Percentiles rank a stretch among this genome's conserved stretches.
phyloP scores from a whole-genome alignment of 441 rosid genomes.

The Eutrema salsugineum region DNA sequence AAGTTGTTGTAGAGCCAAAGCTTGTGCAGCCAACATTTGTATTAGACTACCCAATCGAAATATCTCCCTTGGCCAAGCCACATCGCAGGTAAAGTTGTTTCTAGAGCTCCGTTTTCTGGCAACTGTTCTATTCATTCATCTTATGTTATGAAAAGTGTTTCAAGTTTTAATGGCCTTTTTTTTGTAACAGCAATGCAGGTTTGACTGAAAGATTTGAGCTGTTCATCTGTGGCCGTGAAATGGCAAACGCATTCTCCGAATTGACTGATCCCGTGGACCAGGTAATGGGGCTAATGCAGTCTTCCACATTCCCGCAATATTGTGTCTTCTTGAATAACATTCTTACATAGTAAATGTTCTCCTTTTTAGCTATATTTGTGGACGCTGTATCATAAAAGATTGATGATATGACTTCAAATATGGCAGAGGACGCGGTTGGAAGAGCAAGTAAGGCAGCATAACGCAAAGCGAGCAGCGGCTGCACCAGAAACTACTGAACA shows the following conservation, averaged over 20 bases:
- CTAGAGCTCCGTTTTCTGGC: background rate
- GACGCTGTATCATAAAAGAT: background rate
- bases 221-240: constrained; percentile 91
- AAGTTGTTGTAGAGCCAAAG: constrained; percentile 82
- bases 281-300: constrained; percentile 34
- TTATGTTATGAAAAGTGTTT: background rate
- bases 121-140: constrained; percentile 1
- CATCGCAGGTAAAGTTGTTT: constrained; percentile 60
- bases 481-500: constrained; percentile 31
- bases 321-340: background rate
- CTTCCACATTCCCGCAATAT: background rate
- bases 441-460: constrained; percentile 93
- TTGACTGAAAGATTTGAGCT: constrained; percentile 97
- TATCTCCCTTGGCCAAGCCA: constrained; percentile 97
- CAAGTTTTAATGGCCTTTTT: background rate
- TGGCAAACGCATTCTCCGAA: constrained; percentile 97
- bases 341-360: background rate
- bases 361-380: background rate
- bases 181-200: constrained; percentile 44
- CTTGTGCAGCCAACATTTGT: constrained; percentile 95
- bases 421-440: constrained; percentile 83
- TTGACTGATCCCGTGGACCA: constrained; percentile 94
- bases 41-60: constrained; percentile 90
- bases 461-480: constrained; percentile 57
- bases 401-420: background rate